Conservation (phyloP, 129 eudicot genomes). For the Oenanthe sinensis region DNA sequence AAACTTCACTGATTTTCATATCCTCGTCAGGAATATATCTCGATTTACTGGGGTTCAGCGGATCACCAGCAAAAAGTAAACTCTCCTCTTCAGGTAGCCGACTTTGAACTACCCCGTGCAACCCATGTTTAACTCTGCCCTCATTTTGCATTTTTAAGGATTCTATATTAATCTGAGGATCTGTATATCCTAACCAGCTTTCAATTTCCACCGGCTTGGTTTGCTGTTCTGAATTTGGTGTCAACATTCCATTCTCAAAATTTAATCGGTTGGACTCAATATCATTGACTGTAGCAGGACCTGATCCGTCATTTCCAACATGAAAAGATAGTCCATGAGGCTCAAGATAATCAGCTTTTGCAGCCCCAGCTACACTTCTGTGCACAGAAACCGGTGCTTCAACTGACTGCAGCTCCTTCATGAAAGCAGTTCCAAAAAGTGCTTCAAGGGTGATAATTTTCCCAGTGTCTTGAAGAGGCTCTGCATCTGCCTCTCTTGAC, state of each 20-base stretch:
- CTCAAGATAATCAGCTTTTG: constrained; percentile 28
- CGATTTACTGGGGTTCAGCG: constrained; percentile 24
- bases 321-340: constrained; percentile 26
- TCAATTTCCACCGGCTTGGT: constrained; percentile 28
- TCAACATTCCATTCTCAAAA: constrained; percentile 20
- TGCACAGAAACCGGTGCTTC: constrained; percentile 89
- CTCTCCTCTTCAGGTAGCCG: constrained; percentile 72
- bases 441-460: constrained; percentile 75
- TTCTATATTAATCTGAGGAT: constrained; percentile 24
- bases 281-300: constrained; percentile 30
- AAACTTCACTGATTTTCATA: constrained; percentile 16
- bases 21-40: constrained; percentile 16
- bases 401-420: constrained; percentile 84
- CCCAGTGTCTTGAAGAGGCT: constrained; percentile 19
- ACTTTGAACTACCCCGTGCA: constrained; percentile 29
- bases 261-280: constrained; percentile 22
- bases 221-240: constrained; percentile 27
- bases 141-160: constrained; percentile 25
- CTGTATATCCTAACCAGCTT: constrained; percentile 46
- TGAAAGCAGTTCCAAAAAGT: constrained; percentile 87
- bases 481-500: constrained; percentile 29
- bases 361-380: constrained; percentile 41
- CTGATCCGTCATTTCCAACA: constrained; percentile 16
- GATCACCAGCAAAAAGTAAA: constrained; percentile 35
- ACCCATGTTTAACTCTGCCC: constrained; percentile 19